phyloP scores from a whole-genome alignment of 345 rosid genomes.

The Euphorbia lathyris region DNA sequence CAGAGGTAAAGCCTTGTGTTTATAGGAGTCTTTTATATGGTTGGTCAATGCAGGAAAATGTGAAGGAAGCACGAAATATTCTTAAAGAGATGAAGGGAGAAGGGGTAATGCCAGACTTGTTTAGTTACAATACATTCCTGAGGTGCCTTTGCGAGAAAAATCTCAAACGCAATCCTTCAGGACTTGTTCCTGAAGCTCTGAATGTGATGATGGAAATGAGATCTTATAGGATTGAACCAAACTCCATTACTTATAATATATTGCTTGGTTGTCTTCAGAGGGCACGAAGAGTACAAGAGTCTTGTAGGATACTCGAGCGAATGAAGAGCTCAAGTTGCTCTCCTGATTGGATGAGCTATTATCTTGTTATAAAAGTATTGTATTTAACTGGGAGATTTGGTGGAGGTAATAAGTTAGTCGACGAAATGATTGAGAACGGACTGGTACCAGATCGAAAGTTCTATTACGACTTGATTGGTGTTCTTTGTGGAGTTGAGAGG shows the following conservation, averaged over 20 bases:
- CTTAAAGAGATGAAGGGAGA: conserved; percentile 71
- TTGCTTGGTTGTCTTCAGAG: conserved; percentile 75
- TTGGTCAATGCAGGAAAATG: conserved; percentile 62
- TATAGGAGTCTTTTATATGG: conserved; percentile 66
- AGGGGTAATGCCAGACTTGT: conserved; percentile 54
- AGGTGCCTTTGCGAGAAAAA: conserved; percentile 70
- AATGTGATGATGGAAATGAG: conserved; percentile 91
- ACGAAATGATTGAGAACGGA: conserved; percentile 68
- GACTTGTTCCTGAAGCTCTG: conserved; percentile 78
- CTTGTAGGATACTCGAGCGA: conserved; percentile 53
- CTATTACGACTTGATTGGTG: conserved; percentile 66
- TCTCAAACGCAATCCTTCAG: conserved; percentile 63
- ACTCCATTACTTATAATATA: conserved; percentile 61
- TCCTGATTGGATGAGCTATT: conserved; percentile 71
- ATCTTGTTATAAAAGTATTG: conserved; percentile 66
- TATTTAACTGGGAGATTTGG: conserved; percentile 82
- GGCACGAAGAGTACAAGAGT: conserved; percentile 76
- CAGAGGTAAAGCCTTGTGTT: conserved; percentile 44
- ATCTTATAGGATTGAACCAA: conserved; percentile 51
- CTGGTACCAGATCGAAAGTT: conserved; percentile 57
- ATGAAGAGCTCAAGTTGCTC: conserved; percentile 65
- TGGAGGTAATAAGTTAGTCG: conserved; percentile 66
- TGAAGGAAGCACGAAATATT: conserved; percentile 66
- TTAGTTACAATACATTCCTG: conserved; percentile 68
- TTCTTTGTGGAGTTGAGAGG: conserved; percentile 78